Base-by-base conservation (phyloP, 805 yeast species). In the Gaillardinia entomophila region DNA sequence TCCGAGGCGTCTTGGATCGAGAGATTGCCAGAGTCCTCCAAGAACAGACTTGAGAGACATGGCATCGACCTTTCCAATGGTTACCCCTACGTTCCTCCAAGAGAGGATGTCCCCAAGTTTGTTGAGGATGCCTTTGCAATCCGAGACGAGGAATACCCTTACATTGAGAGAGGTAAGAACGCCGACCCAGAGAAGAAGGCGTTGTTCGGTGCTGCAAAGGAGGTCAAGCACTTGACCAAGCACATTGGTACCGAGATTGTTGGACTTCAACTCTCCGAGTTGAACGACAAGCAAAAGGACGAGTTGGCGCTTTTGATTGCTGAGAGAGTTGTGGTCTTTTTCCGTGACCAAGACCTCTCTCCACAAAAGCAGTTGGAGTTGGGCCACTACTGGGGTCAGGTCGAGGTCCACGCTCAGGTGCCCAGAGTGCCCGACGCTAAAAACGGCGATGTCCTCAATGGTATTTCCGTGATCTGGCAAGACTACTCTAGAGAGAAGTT, bases 401-500 rank as follows among this genome's bases (percentile, higher is more conserved):
- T 55, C 24, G 60, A 55, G 42, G 37, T 45, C 4, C 60, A 55
- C 32, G 51, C 60, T 12, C 60, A 54, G 43, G 53, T 40, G 28
- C 48, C 49, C 12, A n/a, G n/a, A n/a, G n/a, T 57, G 28, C 59
- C 60, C 3, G 32, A 39, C 27, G 64, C 55, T 8, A 37, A 52
- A 15, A 59, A 61, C n/a, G n/a, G n/a, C n/a, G n/a, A n/a, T n/a
- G n/a, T n/a, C n/a, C n/a, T 12, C 37, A 40, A 16, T 12, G 74
- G 72, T 26, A 53, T 59, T 32, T 48, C 66, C 20, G 63, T 62
- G 6, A 59, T 68, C 31, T 66, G 73, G 73, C 59, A 54, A 26
- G 66, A 65, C 6, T 8, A n/a, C 12, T 24, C 12, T n/a, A 6
- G 22, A n/a, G n/a, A n/a, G n/a, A n/a, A n/a, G n/a, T n/a, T n/a